Percentiles rank a stretch among this genome's conserved stretches.
Evolutionary conservation across 2,329 filamentous ascomycete genomes (phyloP).

Genomic region (Paracorniculantispora psalliotae): DNA sequence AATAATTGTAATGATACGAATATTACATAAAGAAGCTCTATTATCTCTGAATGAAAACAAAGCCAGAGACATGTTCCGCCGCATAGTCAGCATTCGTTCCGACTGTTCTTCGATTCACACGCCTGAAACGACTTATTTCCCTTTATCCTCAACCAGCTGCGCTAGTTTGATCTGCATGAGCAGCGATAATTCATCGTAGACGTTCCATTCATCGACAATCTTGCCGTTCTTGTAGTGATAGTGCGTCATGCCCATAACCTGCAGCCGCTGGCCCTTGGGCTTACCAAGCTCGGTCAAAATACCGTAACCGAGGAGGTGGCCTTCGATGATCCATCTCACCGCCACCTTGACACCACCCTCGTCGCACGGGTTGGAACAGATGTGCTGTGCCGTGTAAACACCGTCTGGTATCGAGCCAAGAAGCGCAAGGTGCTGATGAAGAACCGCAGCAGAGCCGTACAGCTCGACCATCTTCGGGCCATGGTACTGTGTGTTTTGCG

Average conservation of each 20-base stretch:
- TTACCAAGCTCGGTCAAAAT: background rate
- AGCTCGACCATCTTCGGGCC: conserved; percentile 9
- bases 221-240: conserved; percentile 9
- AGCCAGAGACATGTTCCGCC: no score
- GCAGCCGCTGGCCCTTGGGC: conserved; percentile 5
- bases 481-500: conserved; percentile 5
- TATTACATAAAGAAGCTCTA: no score
- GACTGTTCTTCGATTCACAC: no score
- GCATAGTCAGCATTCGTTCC: no score
- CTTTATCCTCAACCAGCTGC: background rate
- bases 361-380: conserved; percentile 5
- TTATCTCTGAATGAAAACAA: no score
- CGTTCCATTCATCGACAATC: conserved; percentile 10
- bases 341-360: conserved; percentile 9
- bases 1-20: no score
- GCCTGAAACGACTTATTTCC: no score
- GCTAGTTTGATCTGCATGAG: conserved; percentile 6
- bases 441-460: background rate
- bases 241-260: conserved; percentile 13
- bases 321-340: conserved; percentile 5
- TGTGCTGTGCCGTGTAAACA: conserved; percentile 1
- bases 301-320: conserved; percentile 3
- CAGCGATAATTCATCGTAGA: conserved; percentile 5
- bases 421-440: conserved; percentile 10
- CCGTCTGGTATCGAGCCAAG: conserved; percentile 7